Evolutionary conservation across 169 alveolate species (phyloP), one percentile per base, ranked within the genome.

Genomic region (Eimeria zaria): DNA sequence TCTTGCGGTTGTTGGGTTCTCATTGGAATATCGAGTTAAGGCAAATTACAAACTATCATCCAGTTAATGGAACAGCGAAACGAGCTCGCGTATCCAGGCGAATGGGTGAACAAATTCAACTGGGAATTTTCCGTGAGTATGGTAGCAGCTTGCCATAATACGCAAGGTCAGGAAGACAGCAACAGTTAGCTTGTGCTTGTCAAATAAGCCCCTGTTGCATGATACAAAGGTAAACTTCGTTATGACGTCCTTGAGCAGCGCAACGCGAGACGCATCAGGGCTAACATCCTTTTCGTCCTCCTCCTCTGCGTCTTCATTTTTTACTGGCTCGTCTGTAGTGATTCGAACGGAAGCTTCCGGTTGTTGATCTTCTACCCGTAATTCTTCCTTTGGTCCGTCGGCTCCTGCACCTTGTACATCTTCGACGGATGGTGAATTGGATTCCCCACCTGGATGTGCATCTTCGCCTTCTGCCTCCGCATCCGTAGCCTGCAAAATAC

Each of bases 111-210:
- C 58, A 74, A 41, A 18, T 20, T 20, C 12, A 74, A 2, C n/a
- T 81, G 30, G 91, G 96, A 62, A 89, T 97, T 81, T 97, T 97
- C 30, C 11, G 55, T 55, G 53, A 33, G 6, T 83, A 46, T n/a
- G 88, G 46, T 36, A 58, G 46, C 27, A 67, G 96, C 99, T 98
- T 58, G 98, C 98, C 74, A 98, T 97, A 46, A 98, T 97, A 95
- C 99, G 98, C 33, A 99, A 95, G 89, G 99, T 97, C 69, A 99
- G 98, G 98, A 98, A 97, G 8, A 99, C 98, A 12, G 99, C 99
- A 74, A 99, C 99, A 30, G 99, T 98, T 76, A 99, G 97, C 98
- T 99, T 99, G 97, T 99, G 99, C 62, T 98, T 97, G 85, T 99
- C 99, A 89, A 99, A 98, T 24, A 99, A 98, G 36, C 99, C 99